phyloP scores from a whole-genome alignment of 2,329 filamentous ascomycete species.

The Dactylellina cionopaga region DNA sequence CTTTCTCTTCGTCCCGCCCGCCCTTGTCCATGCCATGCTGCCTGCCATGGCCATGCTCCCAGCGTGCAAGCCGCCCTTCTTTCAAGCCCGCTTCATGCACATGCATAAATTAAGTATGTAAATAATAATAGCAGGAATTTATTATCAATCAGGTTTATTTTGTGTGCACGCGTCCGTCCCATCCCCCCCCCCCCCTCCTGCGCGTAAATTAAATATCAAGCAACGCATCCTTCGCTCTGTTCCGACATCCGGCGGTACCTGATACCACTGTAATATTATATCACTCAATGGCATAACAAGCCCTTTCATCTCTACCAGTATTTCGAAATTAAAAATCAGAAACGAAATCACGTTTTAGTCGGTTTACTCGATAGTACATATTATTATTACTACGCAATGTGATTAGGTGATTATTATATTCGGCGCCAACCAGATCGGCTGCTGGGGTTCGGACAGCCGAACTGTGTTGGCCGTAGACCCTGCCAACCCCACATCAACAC shows the following conservation, averaged over 20 bases:
- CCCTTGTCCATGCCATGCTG: slow-evolving; percentile 25
- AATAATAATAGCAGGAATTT: background rate
- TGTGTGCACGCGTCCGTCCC: slow-evolving; percentile 20
- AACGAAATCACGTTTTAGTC: too few species aligned
- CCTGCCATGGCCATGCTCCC: too few species aligned
- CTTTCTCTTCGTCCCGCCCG: background rate
- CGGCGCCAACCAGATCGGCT: too few species aligned
- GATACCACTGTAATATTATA: too few species aligned
- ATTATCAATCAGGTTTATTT: too few species aligned
- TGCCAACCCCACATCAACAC: slow-evolving; percentile 39
- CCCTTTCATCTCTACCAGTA: background rate
- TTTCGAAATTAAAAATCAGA: background rate
- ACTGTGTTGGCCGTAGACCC: background rate
- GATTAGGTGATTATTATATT: too few species aligned
- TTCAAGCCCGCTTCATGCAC: background rate
- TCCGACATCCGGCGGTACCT: too few species aligned
- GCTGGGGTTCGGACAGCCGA: too few species aligned
- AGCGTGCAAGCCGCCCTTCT: background rate
- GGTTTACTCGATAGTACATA: too few species aligned
- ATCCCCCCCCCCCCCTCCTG: background rate
- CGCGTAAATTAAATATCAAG: slow-evolving; percentile 20
- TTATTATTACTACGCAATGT: too few species aligned
- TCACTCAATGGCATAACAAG: too few species aligned
- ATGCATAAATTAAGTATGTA: background rate
- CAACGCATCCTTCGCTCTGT: slow-evolving; percentile 1